phyloP scores from a whole-genome alignment of 2,329 filamentous ascomycete genomes.

The Arthrinium puccinioides region DNA sequence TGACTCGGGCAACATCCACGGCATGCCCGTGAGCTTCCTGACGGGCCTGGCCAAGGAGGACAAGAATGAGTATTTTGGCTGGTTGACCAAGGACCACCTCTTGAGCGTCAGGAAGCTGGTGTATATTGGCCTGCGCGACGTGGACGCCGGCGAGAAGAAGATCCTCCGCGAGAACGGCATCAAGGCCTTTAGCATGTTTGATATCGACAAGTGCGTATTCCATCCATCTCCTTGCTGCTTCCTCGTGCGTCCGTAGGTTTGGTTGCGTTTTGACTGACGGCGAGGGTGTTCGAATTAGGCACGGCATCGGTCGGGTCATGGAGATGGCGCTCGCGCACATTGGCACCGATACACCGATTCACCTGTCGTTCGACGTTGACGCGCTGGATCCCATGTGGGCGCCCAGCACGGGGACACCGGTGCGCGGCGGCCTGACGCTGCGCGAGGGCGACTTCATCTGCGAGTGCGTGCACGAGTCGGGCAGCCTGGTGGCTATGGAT shows the following conservation, averaged over 20 bases:
- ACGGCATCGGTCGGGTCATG: conserved; percentile 92
- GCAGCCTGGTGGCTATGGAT: conserved; percentile 71
- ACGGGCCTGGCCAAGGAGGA: conserved; percentile 77
- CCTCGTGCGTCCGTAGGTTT: not conserved
- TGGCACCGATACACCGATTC: conserved; percentile 88
- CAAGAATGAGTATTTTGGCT: conserved; percentile 77
- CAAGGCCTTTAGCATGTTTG: conserved; percentile 97
- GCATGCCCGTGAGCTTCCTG: conserved; percentile 92
- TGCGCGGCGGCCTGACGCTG: conserved; percentile 85
- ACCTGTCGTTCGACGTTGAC: conserved; percentile 95
- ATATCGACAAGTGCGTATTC: conserved; percentile 70
- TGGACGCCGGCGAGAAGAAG: conserved; percentile 89
- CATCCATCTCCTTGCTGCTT: not conserved
- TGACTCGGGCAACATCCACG: conserved; percentile 89
- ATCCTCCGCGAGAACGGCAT: conserved; percentile 83
- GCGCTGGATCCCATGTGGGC: conserved; percentile 95
- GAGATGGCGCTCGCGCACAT: conserved; percentile 98
- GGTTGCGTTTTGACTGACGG: no score
- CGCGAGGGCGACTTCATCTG: conserved; percentile 97
- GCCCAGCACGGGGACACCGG: conserved; percentile 89
- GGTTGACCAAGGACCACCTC: conserved; percentile 68
- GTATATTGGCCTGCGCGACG: conserved; percentile 91
- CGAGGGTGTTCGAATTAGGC: no score
- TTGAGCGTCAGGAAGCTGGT: conserved; percentile 78
- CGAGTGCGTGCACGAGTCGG: conserved; percentile 75